Evolutionary conservation across 202 grass and related monocot genomes (phyloP).

Genomic region (Zizania palustris): DNA sequence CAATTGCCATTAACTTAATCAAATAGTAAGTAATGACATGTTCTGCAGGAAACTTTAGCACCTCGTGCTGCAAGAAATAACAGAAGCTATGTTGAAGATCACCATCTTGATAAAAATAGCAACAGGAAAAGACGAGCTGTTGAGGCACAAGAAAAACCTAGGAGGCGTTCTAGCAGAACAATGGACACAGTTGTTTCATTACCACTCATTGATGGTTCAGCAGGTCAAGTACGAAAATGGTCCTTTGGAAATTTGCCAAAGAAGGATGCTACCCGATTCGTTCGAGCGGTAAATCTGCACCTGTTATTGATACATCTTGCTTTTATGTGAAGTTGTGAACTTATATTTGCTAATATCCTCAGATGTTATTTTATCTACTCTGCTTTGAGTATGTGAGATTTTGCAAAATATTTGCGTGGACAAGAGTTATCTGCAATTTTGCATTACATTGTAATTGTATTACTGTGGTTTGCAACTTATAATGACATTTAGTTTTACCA

Average conservation of each 20-base stretch:
- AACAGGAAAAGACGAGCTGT: slow-evolving; percentile 65
- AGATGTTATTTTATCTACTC: slow-evolving; percentile 3
- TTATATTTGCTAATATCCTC: neutral
- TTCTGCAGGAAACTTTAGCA: slow-evolving; percentile 81
- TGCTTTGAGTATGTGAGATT: slow-evolving; percentile 13
- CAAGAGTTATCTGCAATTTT: neutral
- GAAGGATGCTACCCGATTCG: slow-evolving; percentile 94
- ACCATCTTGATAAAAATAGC: slow-evolving; percentile 60
- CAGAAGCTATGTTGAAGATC: slow-evolving; percentile 91
- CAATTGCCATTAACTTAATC: slow-evolving; percentile 4
- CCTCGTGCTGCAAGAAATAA: slow-evolving; percentile 95
- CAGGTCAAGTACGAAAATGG: slow-evolving; percentile 92
- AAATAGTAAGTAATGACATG: slow-evolving; percentile 4
- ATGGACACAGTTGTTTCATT: slow-evolving; percentile 60
- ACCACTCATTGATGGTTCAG: slow-evolving; percentile 81
- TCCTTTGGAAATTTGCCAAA: slow-evolving; percentile 82
- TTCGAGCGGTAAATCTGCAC: slow-evolving; percentile 73
- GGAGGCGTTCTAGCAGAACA: slow-evolving; percentile 77
- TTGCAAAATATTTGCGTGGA: slow-evolving; percentile 3
- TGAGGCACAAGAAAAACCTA: slow-evolving; percentile 75
- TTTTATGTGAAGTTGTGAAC: neutral
- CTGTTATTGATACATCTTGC: slow-evolving; percentile 20
- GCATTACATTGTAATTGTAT: neutral
- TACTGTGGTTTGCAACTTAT: neutral
- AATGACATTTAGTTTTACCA: neutral